Evolutionary conservation across 1,284 basidiomycete genomes (phyloP).

Genomic region (Apiotrichum gamsii): DNA sequence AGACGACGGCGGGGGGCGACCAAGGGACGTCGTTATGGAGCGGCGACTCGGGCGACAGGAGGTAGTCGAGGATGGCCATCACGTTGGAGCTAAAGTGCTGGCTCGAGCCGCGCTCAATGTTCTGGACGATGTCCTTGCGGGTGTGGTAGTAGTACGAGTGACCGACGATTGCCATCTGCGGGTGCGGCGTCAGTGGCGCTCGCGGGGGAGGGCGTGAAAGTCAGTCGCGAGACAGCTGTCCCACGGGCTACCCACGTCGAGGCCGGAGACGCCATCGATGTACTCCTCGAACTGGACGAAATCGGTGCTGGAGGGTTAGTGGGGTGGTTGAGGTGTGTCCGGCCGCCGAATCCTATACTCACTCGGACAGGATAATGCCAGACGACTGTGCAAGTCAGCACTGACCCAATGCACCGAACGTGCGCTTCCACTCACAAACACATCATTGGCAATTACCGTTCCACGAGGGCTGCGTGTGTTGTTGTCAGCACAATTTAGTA

Average conservation of each 20-base stretch:
- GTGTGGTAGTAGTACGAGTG: constrained; percentile 88
- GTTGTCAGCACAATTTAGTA: no score
- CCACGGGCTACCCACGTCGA: constrained; percentile 60
- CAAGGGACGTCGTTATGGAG: constrained; percentile 29
- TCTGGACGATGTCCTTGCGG: constrained; percentile 52
- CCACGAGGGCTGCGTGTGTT: constrained; percentile 80
- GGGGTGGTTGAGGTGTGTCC: neutral
- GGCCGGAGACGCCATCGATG: constrained; percentile 66
- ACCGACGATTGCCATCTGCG: constrained; percentile 84
- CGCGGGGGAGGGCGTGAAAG: no score
- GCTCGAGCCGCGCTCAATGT: constrained; percentile 35
- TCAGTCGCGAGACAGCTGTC: no score
- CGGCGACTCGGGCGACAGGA: constrained; percentile 53
- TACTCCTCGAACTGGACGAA: constrained; percentile 93
- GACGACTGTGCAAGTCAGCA: no score
- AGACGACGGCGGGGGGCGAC: constrained; percentile 52
- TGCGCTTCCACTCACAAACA: no score
- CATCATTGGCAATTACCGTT: constrained; percentile 84
- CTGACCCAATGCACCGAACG: no score
- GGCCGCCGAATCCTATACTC: no score
- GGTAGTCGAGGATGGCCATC: constrained; percentile 70
- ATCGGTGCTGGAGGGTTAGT: constrained; percentile 61
- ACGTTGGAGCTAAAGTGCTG: constrained; percentile 91
- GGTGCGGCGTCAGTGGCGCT: constrained; percentile 4
- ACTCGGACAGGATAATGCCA: constrained; percentile 86